A percentile compares a stretch with the other conserved stretches of the same genome.
Evolutionary conservation across 768 basidiomycete species (phyloP).

Genomic region (Trametes elegans): DNA sequence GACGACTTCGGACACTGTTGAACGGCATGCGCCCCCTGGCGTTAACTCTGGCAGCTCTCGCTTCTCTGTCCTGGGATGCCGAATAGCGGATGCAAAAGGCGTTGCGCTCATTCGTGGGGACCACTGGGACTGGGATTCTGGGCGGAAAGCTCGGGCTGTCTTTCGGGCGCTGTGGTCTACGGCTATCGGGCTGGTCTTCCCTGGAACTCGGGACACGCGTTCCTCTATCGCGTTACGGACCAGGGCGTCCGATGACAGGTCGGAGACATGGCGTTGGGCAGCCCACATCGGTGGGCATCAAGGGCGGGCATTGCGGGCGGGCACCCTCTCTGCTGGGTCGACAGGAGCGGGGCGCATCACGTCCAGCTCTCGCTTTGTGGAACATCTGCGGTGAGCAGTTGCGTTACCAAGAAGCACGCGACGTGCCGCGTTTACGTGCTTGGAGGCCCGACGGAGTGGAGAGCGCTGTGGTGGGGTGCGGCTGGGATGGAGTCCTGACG

Average conservation of each 20-base stretch:
- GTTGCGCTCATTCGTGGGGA: background rate
- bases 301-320: background rate
- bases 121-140: background rate
- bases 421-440: background rate
- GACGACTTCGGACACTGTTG: background rate
- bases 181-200: background rate
- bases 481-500: background rate
- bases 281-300: conserved; percentile 6
- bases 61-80: background rate
- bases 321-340: conserved; percentile 1
- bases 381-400: conserved; percentile 5
- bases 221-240: background rate
- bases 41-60: background rate
- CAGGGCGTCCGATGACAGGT: conserved; percentile 4
- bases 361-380: conserved; percentile 15
- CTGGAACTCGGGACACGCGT: conserved; percentile 1
- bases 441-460: conserved; percentile 9
- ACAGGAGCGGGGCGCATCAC: conserved; percentile 1
- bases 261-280: background rate
- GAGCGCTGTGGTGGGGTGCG: background rate
- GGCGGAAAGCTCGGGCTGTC: background rate
- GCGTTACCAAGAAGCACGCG: background rate
- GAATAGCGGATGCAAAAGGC: background rate
- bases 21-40: background rate
- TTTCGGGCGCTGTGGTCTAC: conserved; percentile 3